Evolutionary conservation across 495 filamentous ascomycete species (phyloP).

Genomic region (Penicillium coprophilum): DNA sequence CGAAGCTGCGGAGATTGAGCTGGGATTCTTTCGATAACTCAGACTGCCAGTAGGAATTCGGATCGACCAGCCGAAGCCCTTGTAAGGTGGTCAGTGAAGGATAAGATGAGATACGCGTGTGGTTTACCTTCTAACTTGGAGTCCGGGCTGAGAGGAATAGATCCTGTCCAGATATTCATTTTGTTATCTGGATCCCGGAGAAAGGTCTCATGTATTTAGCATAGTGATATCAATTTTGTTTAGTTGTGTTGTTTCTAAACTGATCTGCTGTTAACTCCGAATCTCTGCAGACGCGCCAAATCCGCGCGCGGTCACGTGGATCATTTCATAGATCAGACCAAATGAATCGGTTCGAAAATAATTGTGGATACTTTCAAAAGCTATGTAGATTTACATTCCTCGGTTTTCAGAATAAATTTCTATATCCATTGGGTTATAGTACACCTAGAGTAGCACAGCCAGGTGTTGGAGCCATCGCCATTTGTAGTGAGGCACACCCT

Average conservation of each 20-base stretch:
- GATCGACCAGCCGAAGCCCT: conserved; percentile 44
- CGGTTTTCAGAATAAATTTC: conserved; percentile 12
- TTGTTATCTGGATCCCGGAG: conserved; percentile 11
- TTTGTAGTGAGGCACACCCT: conserved; percentile 14
- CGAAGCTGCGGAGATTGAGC: conserved; percentile 44
- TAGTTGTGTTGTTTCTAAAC: background rate
- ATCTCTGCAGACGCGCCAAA: conserved; percentile 14
- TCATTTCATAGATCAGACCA: background rate
- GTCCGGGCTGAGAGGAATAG: conserved; percentile 31
- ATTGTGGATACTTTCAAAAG: background rate
- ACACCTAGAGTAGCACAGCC: conserved; percentile 25
- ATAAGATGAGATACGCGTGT: conserved; percentile 9
- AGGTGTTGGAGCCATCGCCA: conserved; percentile 19
- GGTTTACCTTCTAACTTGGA: conserved; percentile 39
- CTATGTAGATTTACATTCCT: background rate
- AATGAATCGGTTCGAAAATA: background rate
- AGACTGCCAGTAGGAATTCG: conserved; percentile 39
- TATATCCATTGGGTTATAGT: conserved; percentile 30
- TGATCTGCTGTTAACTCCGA: conserved; percentile 11
- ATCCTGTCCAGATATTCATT: conserved; percentile 45
- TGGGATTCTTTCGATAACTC: conserved; percentile 39
- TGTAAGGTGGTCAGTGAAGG: conserved; percentile 16
- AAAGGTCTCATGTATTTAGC: background rate
- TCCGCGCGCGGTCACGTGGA: conserved; percentile 20
- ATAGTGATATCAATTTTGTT: background rate